Evolutionary conservation across 495 filamentous ascomycete species (phyloP), one percentile per base, ranked within the genome.

Genomic region (Aspergillus sclerotioniger): DNA sequence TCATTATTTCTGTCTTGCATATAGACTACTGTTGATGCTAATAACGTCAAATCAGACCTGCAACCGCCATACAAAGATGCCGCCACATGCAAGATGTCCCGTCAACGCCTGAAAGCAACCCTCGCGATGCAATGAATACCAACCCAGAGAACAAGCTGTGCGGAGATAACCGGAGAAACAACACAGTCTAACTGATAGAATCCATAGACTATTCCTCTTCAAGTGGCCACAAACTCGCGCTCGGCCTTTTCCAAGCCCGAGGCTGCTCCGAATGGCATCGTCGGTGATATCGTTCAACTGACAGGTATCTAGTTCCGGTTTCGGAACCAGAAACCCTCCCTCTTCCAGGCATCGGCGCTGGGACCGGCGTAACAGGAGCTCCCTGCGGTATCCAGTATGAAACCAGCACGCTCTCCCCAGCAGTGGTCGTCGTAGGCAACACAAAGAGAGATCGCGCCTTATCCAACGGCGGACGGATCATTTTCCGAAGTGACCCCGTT

Each of bases 261-360:
- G 76, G 76, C 54, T 74, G 72, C 48, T 77, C 74, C 21, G 76
- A 77, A 61, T 79, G 76, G 53, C 73, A 71, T 48, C 74, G 64
- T 19, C 72, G 60, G 64, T 77, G 74, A 17, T 69, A 66, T 58
- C 69, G 61, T 9, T 67, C 69, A 10, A 49, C 51, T n/a, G 57
- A 25, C 37, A 70, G 51, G 31, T 49, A 17, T 28, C n/a, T 45
- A 53, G 0, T 51, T 57, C 15, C 57, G 29, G 28, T 12, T 39
- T 60, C 58, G 12, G 45, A 28, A 28, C 32, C 58, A 19, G 39
- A 13, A 10, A 16, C 12, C 39, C 55, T 55, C 25, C 49, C 37
- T 13, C 54, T 32, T 37, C 37, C 43, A 12, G 20, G 0, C 4
- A 37, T 25, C 5, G 53, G 28, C 19, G 46, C 10, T 19, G 37